These are phyloP conservation scores for Alternaria sp. DNA, from an alignment of 2,329 filamentous ascomycete species.

Conservation along the genomic window DNA sequence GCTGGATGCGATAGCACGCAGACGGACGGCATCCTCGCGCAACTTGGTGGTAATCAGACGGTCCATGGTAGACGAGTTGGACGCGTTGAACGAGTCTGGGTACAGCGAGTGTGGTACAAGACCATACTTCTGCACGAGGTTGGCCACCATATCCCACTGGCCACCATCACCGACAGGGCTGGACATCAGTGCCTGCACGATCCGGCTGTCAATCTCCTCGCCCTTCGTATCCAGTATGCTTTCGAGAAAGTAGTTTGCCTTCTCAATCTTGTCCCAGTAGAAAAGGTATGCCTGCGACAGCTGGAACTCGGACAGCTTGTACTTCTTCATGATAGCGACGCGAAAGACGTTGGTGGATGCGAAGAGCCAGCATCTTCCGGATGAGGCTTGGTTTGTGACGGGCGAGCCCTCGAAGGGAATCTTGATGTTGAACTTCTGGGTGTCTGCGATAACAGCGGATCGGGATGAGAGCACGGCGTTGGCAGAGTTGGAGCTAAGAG, in stretches of 20 bases:
- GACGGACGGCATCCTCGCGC: conserved; percentile 78
- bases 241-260: conserved; percentile 88
- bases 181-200: conserved; percentile 72
- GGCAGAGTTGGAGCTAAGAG: conserved; percentile 72
- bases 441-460: conserved; percentile 68
- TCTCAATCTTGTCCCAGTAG: conserved; percentile 94
- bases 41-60: conserved; percentile 81
- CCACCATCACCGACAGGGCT: conserved; percentile 80
- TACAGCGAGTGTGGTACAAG: conserved; percentile 83
- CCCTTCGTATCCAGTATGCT: conserved; percentile 76
- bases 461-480: conserved; percentile 69
- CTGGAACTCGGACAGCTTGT: conserved; percentile 79
- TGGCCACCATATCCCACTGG: conserved; percentile 92
- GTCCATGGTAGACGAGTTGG: conserved; percentile 73
- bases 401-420: conserved; percentile 83
- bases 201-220: conserved; percentile 72
- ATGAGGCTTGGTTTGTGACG: conserved; percentile 82
- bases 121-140: conserved; percentile 85
- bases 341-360: conserved; percentile 91
- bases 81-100: conserved; percentile 81
- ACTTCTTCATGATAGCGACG: conserved; percentile 83
- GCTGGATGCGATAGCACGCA: conserved; percentile 64
- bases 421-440: conserved; percentile 81
- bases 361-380: conserved; percentile 90
- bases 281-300: conserved; percentile 88